Evolutionary conservation across 129 eudicot genomes (phyloP).

Genomic region (Artemisia argyi): DNA sequence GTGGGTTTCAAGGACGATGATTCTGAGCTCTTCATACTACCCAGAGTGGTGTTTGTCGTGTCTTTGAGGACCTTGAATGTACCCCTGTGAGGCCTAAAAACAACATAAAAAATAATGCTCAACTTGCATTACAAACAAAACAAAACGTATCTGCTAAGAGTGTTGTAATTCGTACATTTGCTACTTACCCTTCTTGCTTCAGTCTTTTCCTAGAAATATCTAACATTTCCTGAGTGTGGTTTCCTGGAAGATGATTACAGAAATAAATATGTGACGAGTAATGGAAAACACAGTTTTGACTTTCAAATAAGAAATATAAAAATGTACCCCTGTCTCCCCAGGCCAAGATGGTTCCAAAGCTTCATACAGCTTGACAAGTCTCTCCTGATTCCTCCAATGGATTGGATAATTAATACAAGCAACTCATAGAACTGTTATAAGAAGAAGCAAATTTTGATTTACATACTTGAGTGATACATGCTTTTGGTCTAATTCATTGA

Average conservation of each 20-base stretch:
- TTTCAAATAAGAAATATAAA: neutral
- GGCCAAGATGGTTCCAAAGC: slow-evolving; percentile 81
- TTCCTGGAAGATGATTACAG: slow-evolving; percentile 39
- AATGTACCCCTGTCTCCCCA: slow-evolving; percentile 55
- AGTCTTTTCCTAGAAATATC: slow-evolving; percentile 50
- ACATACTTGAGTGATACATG: too few relatives aligned
- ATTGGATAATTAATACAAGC: neutral
- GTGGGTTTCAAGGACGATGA: too few relatives aligned
- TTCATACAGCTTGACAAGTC: slow-evolving; percentile 51
- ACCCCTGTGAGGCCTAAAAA: too few relatives aligned
- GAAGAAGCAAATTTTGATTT: too few relatives aligned
- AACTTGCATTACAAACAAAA: too few relatives aligned
- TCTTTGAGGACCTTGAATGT: slow-evolving; percentile 54
- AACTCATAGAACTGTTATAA: too few relatives aligned
- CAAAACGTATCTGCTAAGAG: neutral
- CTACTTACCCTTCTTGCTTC: slow-evolving; percentile 61
- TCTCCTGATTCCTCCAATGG: slow-evolving; percentile 62
- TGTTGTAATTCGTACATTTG: neutral
- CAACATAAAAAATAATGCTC: too few relatives aligned
- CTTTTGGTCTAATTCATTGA: too few relatives aligned
- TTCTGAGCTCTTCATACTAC: too few relatives aligned
- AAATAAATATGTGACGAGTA: neutral
- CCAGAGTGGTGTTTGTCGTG: too few relatives aligned
- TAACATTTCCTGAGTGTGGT: slow-evolving; percentile 43
- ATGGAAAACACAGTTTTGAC: slow-evolving; percentile 11